Conservation (phyloP, 495 filamentous ascomycete species). For the Chaetomidium leptoderma region DNA sequence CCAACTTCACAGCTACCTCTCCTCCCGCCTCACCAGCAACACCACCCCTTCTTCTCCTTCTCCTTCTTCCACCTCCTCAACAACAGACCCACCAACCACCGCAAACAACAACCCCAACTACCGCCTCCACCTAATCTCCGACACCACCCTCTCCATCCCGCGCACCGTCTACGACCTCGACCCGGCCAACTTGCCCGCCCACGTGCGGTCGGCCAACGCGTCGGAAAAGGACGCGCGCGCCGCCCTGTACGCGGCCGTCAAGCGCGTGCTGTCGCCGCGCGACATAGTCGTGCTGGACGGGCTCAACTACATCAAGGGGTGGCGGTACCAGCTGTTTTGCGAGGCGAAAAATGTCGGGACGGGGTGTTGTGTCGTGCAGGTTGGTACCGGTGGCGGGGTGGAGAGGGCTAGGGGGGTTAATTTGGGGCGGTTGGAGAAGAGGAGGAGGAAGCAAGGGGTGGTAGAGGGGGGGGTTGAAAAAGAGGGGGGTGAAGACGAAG, state of each 20-base stretch:
- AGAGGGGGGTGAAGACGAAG: constrained; percentile 12
- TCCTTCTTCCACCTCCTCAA: constrained; percentile 8
- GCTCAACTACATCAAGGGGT: constrained; percentile 97
- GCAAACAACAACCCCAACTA: constrained; percentile 35
- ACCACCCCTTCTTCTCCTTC: constrained; percentile 18
- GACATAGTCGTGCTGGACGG: constrained; percentile 87
- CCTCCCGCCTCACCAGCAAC: constrained; percentile 50
- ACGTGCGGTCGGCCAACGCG: constrained; percentile 51
- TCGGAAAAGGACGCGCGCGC: constrained; percentile 93
- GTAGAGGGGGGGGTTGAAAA: background rate
- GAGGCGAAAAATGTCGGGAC: constrained; percentile 86
- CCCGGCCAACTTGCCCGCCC: constrained; percentile 41
- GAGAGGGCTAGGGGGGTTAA: constrained; percentile 64
- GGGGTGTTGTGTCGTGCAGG: constrained; percentile 77
- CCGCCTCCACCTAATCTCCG: constrained; percentile 64
- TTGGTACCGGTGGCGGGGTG: constrained; percentile 76
- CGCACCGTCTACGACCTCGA: constrained; percentile 60
- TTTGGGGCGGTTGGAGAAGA: constrained; percentile 36
- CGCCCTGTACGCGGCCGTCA: constrained; percentile 76
- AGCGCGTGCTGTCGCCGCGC: constrained; percentile 69
- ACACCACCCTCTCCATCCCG: constrained; percentile 58
- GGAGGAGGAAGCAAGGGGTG: constrained; percentile 13
- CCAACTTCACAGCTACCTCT: constrained; percentile 69
- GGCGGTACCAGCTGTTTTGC: constrained; percentile 91
- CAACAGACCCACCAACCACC: background rate